Evolutionary conservation across 805 yeast species (phyloP).

Genomic region (Candida germanica): DNA sequence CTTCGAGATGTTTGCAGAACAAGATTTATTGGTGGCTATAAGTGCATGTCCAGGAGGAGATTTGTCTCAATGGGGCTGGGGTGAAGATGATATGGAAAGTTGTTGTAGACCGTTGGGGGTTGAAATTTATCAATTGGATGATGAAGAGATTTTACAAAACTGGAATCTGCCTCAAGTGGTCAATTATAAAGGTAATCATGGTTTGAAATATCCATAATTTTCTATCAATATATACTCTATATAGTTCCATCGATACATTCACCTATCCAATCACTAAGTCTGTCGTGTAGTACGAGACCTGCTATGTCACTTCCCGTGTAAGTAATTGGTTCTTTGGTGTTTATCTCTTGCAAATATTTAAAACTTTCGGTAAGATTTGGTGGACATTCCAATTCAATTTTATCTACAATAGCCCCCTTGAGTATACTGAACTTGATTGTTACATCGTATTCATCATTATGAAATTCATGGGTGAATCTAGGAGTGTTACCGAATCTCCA

Average conservation of each 20-base stretch:
- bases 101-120: constrained; percentile 63
- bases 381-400: constrained; percentile 14
- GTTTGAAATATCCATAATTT: constrained; percentile 23
- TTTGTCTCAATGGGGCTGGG: constrained; percentile 69
- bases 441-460: constrained; percentile 32
- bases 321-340: constrained; percentile 21
- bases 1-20: constrained; percentile 66
- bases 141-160: constrained; percentile 38
- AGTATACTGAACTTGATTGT: constrained; percentile 44
- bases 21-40: constrained; percentile 60
- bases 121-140: constrained; percentile 55
- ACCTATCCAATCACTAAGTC: constrained; percentile 45
- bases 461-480: constrained; percentile 54
- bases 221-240: too few relatives aligned
- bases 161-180: constrained; percentile 54
- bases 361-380: constrained; percentile 24
- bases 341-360: constrained; percentile 29
- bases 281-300: constrained; percentile 44
- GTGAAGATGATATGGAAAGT: constrained; percentile 57
- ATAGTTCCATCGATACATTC: constrained; percentile 43
- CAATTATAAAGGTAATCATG: constrained; percentile 57
- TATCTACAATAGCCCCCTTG: constrained; percentile 32
- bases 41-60: constrained; percentile 74
- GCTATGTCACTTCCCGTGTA: constrained; percentile 45
- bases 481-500: constrained; percentile 84